Base-by-base conservation (phyloP, 2,329 filamentous ascomycete species). In the Colletotrichum australisinense region DNA sequence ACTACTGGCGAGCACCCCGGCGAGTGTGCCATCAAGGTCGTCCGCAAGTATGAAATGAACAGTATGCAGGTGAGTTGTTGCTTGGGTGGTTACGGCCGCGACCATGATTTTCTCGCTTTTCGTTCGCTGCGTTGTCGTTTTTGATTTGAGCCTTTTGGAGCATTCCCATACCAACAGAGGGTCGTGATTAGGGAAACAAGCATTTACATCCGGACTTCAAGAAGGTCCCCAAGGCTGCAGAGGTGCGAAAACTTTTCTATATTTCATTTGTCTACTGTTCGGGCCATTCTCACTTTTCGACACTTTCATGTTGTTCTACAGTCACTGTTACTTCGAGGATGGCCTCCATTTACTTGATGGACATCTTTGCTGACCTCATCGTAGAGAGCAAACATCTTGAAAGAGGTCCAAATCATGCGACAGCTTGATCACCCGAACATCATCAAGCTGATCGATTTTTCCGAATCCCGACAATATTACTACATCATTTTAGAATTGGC, bases 1-100 rank as follows among this genome's bases (percentile, higher is more conserved):
- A 82, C 85, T 58, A 88, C 91, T 6, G 93, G 94, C 53, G 87
- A 92, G 75, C 35, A 73, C 26, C 89, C 90, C 75, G 91, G 90
- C 76, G 93, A 98, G 81, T 95, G 97, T 42, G 97, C 96, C 78
- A 98, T 99, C 88, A 99, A 99, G 84, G 97, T 99, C 64, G 97
- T 99, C 76, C 93, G 97, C 80, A 98, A 98, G 86, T 98, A 95
- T 82, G 97, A 99, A 85, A 98, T 99, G 94, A 98, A 98, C 86
- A 95, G 93, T 77, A 95, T 93, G 88, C 97, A 98, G 95, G 97
- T 99, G 90, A 90, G 95, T 93, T 79, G 71, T 59, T 64, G 59
- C 49, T 67, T 70, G 70, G 69, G 62, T 72, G 72, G 72, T 75
- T 66, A 64, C 70, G 70, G 55, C 58, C 70, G 73, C 70, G 49